phyloP scores from a whole-genome alignment of 2,329 filamentous ascomycete genomes.

The Graphilbum fragrans region DNA sequence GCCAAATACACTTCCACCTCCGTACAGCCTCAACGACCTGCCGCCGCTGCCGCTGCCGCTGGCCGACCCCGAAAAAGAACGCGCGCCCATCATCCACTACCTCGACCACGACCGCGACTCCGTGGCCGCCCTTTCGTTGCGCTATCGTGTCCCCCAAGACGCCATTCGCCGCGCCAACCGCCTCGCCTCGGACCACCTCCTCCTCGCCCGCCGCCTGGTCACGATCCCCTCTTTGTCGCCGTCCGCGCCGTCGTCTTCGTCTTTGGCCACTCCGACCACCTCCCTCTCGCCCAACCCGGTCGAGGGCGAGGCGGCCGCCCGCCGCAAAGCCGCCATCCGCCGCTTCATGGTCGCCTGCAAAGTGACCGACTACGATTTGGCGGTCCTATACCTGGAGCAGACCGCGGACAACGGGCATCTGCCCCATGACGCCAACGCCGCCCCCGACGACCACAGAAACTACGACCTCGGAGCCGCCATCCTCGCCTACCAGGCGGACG shows the following conservation, averaged over 20 bases:
- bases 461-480: slow-evolving; percentile 57
- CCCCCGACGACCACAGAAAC: slow-evolving; percentile 30
- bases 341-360: slow-evolving; percentile 74
- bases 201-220: slow-evolving; percentile 56
- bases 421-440: slow-evolving; percentile 22
- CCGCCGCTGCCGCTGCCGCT: neutral
- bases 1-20: slow-evolving; percentile 7
- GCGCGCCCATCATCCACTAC: slow-evolving; percentile 63
- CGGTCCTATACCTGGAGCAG: slow-evolving; percentile 57
- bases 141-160: slow-evolving; percentile 55
- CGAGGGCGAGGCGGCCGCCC: slow-evolving; percentile 64
- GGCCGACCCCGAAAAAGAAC: slow-evolving; percentile 8
- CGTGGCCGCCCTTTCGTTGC: slow-evolving; percentile 54
- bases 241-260: neutral
- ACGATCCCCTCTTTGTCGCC: slow-evolving; percentile 44
- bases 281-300: slow-evolving; percentile 53
- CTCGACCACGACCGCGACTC: slow-evolving; percentile 58
- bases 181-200: slow-evolving; percentile 53
- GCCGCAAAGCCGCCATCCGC: slow-evolving; percentile 56
- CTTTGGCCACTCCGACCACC: neutral
- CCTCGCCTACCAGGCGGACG: slow-evolving; percentile 55
- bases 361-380: slow-evolving; percentile 64
- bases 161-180: slow-evolving; percentile 56
- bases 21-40: slow-evolving; percentile 8
- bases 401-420: neutral